phyloP scores from a whole-genome alignment of 495 filamentous ascomycete genomes.

The Xylaria telfairii region DNA sequence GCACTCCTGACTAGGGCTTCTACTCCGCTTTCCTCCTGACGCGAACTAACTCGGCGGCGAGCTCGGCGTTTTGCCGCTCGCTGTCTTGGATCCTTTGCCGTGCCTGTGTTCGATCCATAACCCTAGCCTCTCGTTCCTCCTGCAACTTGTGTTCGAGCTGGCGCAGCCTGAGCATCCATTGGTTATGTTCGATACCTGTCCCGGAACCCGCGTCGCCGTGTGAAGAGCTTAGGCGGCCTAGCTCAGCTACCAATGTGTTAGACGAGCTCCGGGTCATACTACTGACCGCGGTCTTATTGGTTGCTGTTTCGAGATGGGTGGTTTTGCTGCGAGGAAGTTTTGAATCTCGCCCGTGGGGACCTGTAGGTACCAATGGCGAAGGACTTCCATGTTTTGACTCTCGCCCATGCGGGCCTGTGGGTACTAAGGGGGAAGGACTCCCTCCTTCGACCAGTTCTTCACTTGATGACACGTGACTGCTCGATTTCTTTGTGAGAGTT shows the following conservation, averaged over 20 bases:
- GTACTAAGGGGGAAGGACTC: conserved; percentile 56
- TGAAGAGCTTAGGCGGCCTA: conserved; percentile 34
- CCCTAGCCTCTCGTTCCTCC: conserved; percentile 83
- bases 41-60: conserved; percentile 48
- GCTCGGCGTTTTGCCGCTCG: conserved; percentile 74
- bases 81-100: conserved; percentile 84
- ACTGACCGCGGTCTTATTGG: conserved; percentile 38
- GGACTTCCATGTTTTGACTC: conserved; percentile 51
- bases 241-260: conserved; percentile 31
- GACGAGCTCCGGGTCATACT: conserved; percentile 41
- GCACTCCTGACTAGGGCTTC: conserved; percentile 18
- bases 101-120: conserved; percentile 83
- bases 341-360: conserved; percentile 47
- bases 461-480: conserved; percentile 30
- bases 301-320: conserved; percentile 31
- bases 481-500: conserved; percentile 29
- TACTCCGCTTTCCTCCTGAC: conserved; percentile 37
- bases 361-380: conserved; percentile 56
- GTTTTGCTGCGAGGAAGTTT: conserved; percentile 47
- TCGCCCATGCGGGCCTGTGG: conserved; percentile 53
- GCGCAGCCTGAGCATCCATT: conserved; percentile 82
- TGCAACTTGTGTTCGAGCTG: conserved; percentile 90
- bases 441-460: conserved; percentile 41
- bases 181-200: conserved; percentile 62
- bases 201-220: conserved; percentile 30